A percentile compares a stretch with the other conserved stretches of the same genome.
Conservation (phyloP, 768 basidiomycete genomes). For the Grammothele lineata region DNA sequence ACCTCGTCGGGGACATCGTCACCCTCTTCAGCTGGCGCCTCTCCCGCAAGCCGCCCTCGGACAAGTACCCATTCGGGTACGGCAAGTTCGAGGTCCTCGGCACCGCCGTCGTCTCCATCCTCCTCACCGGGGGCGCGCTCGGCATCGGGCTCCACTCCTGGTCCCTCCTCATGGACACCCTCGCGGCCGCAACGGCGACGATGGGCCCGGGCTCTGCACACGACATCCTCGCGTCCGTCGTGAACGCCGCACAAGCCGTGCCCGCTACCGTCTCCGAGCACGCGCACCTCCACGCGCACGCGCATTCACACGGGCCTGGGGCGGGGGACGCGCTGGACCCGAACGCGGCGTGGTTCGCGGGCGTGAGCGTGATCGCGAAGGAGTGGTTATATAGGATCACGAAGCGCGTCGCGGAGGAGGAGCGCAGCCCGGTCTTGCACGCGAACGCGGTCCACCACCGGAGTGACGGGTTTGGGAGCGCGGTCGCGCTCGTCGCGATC, state of each 20-base stretch:
- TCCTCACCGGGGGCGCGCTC: slow-evolving; percentile 79
- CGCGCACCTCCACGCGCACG: slow-evolving; percentile 31
- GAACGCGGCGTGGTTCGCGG: slow-evolving; percentile 97
- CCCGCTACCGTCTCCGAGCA: slow-evolving; percentile 34
- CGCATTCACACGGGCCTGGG: slow-evolving; percentile 51
- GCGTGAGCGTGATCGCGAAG: slow-evolving; percentile 72
- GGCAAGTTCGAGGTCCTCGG: slow-evolving; percentile 96
- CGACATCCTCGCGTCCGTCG: slow-evolving; percentile 54
- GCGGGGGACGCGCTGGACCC: slow-evolving; percentile 62
- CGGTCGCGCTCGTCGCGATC: slow-evolving; percentile 90
- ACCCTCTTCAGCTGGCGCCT: slow-evolving; percentile 86
- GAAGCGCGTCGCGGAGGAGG: slow-evolving; percentile 84
- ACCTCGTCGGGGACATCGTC: slow-evolving; percentile 87
- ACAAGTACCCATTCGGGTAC: slow-evolving; percentile 80
- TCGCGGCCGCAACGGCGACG: slow-evolving; percentile 60
- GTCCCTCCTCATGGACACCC: slow-evolving; percentile 70
- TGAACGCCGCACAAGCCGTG: slow-evolving; percentile 50
- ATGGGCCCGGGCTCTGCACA: slow-evolving; percentile 63
- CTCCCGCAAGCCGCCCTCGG: slow-evolving; percentile 76
- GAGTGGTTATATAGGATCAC: slow-evolving; percentile 93
- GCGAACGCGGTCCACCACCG: slow-evolving; percentile 99
- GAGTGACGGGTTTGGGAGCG: slow-evolving; percentile 92
- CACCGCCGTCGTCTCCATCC: slow-evolving; percentile 82
- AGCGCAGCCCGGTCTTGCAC: slow-evolving; percentile 84
- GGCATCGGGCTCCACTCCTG: slow-evolving; percentile 92